Evolutionary conservation across 2,329 filamentous ascomycete genomes (phyloP).

Genomic region (Neonectria ditissima): DNA sequence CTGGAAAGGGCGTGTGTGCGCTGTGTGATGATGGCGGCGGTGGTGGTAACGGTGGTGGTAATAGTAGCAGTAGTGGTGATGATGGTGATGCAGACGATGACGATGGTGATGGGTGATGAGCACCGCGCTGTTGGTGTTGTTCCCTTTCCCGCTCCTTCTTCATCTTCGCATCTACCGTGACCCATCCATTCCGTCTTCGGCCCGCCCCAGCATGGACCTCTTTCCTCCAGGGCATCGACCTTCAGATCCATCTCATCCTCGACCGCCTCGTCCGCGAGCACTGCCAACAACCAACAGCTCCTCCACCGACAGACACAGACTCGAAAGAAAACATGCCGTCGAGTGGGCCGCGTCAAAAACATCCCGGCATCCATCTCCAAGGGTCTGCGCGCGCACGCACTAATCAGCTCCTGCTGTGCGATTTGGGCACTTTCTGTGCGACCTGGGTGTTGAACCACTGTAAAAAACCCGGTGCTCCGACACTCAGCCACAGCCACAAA

Average conservation of each 20-base stretch:
- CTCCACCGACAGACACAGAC: background rate
- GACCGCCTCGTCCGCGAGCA: background rate
- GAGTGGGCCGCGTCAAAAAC: slow-evolving; percentile 11
- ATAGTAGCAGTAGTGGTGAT: too few species aligned
- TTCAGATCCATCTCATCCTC: background rate
- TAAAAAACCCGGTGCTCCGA: background rate
- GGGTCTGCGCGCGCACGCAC: background rate
- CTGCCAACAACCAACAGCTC: background rate
- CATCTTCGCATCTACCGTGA: background rate
- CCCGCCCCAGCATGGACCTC: background rate
- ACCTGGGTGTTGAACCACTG: background rate
- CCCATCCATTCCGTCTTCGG: background rate
- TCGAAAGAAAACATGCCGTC: background rate
- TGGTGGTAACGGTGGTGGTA: background rate
- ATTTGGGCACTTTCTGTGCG: background rate
- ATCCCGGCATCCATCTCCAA: background rate
- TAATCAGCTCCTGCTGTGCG: background rate
- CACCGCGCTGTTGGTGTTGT: background rate
- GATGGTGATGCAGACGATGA: background rate
- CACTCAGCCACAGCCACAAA: background rate
- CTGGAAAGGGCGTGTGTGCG: background rate
- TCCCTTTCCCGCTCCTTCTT: background rate
- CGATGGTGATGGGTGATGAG: background rate
- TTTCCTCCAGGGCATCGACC: background rate
- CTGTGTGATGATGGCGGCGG: background rate